Percentiles rank a stretch among this genome's conserved stretches.
phyloP scores from a whole-genome alignment of 331 rosid genomes.

The Malus hybrid region DNA sequence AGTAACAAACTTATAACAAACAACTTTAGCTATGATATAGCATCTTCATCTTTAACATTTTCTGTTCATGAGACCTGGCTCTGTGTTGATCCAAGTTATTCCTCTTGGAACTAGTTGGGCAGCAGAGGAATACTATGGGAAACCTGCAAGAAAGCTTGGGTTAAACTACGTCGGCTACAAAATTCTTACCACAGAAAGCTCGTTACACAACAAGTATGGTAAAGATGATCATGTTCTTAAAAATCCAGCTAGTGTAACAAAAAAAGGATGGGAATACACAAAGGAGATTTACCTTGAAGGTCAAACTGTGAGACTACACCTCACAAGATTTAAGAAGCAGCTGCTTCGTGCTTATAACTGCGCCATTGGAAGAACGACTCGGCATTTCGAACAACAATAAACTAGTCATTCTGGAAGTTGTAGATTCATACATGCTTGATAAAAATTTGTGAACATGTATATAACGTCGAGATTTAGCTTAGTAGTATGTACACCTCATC shows the following conservation, averaged over 20 bases:
- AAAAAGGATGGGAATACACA: conserved; percentile 77
- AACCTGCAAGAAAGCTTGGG: conserved; percentile 75
- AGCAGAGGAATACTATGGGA: conserved; percentile 74
- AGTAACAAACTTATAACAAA: not conserved
- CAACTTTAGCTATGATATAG: not conserved
- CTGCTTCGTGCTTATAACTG: conserved; percentile 45
- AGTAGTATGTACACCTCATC: too few species aligned
- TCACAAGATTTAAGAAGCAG: conserved; percentile 57
- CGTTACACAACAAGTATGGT: conserved; percentile 39
- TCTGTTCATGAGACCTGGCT: conserved; percentile 62
- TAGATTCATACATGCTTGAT: not conserved
- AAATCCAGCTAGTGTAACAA: conserved; percentile 51
- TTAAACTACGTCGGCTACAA: conserved; percentile 70
- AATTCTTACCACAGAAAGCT: conserved; percentile 60
- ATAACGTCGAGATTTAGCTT: not conserved
- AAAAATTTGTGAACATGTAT: not conserved
- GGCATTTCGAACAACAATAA: not conserved
- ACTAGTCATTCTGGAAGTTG: not conserved
- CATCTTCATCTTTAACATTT: conserved; percentile 27
- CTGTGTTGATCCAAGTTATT: conserved; percentile 71
- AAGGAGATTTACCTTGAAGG: conserved; percentile 78
- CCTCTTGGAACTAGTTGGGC: conserved; percentile 88
- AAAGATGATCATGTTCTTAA: conserved; percentile 50
- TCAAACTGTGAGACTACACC: conserved; percentile 57
- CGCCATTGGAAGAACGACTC: conserved; percentile 18